Evolutionary conservation across 106 monocot genomes (phyloP), one percentile per base, ranked within the genome.

Genomic region (Gastrodia elata): DNA sequence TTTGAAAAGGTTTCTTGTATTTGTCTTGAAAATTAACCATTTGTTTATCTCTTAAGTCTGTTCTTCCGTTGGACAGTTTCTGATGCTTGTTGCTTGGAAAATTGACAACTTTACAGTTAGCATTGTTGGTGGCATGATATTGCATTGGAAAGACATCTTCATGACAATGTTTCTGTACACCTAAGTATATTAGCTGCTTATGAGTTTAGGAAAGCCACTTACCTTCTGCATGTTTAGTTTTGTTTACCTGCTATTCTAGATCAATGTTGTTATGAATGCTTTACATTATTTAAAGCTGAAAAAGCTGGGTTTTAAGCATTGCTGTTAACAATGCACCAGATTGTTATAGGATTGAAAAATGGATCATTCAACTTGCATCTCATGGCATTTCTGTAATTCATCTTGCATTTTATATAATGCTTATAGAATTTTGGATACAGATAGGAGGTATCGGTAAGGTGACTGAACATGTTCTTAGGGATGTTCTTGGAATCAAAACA

Each of bases 361-460:
- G n/a, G n/a, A 61, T 61, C 13, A 61, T 24, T 61, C 61, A 3
- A 32, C 27, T 61, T 11, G 22, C n/a, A 52, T 61, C 2, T 30
- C 13, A 61, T 61, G 61, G 13, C 9, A 2, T 61, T 61, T 32
- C 52, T 61, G 1, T 61, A 14, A 61, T 61, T 13, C 46, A 36
- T 11, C 61, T 65, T 73, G 32, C 67, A 32, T 72, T 34, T 83
- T 32, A 74, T 85, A 74, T 58, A 22, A 61, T 68, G 36, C 75
- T 78, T 71, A 74, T 75, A 78, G 72, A 77, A 48, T 39, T 81
- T 65, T 87, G 59, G n/a, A 48, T 84, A 61, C 80, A 98, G 98
- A 85, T 98, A 65, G 98, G 98, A 46, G 98, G 98, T 43, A 93
- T 98, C 73, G 98, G 98, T 41, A 93, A 93, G 80, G 98, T 98